Evolutionary conservation across 257 asterid species (phyloP), one percentile per base, ranked within the genome.

Genomic region (Anisodus acutangulus): DNA sequence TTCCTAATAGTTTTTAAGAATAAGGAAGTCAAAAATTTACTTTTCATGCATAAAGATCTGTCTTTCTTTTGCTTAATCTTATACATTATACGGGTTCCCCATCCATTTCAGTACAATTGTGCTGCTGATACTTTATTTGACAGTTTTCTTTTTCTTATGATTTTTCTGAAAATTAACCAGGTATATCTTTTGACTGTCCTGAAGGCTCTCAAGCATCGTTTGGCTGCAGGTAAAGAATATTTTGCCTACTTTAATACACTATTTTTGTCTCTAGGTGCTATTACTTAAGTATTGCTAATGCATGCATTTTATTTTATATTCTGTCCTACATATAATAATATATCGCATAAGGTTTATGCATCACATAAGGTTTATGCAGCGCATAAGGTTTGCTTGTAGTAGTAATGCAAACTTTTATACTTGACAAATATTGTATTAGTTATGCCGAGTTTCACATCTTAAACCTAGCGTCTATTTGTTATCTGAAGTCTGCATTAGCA

Each of bases 151-250:
- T 84, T 81, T 87, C 79, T 80, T 80, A 78, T 66, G 37, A 15
- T 66, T 69, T 31, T 4, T 53, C 82, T 78, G 45, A 83, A 70
- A 68, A 82, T 87, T 91, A 85, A 81, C 83, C 93, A 96, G 99
- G 99, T 94, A 57, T 96, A 92, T 89, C 83, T 96, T 84, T 92
- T 95, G 98, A 91, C 97, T 8, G 97, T 96, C 83, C 88, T 94
- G 86, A 96, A 91, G 90, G 92, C 97, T 88, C 97, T 96, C 91
- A 96, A 96, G 93, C 91, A 93, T 87, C 98, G 98, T 26, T 90
- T 95, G 86, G 98, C 99, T 87, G 99, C 98, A 76, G 99, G 99
- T 96, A 93, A 37, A 53, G 64, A 78, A 35, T 54, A 31, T 53
- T 78, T 53, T 78, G 81, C 76, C 22, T 15, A 13, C 22, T 68